Evolutionary conservation across 2,329 filamentous ascomycete genomes (phyloP), one percentile per base, ranked within the genome.

Genomic region (Monilinia polystroma): DNA sequence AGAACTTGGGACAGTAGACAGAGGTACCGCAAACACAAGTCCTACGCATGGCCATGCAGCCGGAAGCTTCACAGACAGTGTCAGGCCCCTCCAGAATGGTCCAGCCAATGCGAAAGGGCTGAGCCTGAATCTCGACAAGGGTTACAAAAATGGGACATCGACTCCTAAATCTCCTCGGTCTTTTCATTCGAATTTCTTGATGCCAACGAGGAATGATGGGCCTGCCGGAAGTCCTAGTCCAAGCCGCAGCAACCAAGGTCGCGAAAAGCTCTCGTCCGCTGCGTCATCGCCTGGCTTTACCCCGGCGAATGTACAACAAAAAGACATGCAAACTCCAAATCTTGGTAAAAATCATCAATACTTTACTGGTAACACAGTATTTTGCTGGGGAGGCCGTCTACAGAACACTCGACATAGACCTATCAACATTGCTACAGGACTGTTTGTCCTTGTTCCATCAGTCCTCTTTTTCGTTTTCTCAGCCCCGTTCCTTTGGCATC

Each of bases 281-380:
- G 88, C 88, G 43, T 93, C 91, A 4, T 91, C 92, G 11, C 92
- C 92, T 2, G 84, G 83, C 57, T 82, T 90, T 62, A 78, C 81
- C 52, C 80, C 81, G 2, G 74, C 78, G n/a, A 83, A 86, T 68
- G 76, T 52, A 71, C 75, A 14, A 65, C 73, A 70, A 73, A 69
- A 68, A 67, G 55, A 47, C 51, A 73, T 58, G 52, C 74, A 54
- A 54, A 78, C 68, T 35, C 49, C 75, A 59, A 78, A 82, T 47
- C 75, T 85, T 66, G 88, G 91, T 63, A 89, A 85, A 71, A 97
- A 97, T 73, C 90, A 94, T 78, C 87, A 98, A 76, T 97, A 97
- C 77, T 98, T 97, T 74, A 86, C 91, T 55, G 95, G 95, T 56
- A 99, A 98, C 75, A 97, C 92, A 0, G 82, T 93, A 32, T 99